A percentile compares a stretch with the other conserved stretches of the same genome.
Conservation (phyloP, 140 eudicot species). For the Anethum foeniculum region DNA sequence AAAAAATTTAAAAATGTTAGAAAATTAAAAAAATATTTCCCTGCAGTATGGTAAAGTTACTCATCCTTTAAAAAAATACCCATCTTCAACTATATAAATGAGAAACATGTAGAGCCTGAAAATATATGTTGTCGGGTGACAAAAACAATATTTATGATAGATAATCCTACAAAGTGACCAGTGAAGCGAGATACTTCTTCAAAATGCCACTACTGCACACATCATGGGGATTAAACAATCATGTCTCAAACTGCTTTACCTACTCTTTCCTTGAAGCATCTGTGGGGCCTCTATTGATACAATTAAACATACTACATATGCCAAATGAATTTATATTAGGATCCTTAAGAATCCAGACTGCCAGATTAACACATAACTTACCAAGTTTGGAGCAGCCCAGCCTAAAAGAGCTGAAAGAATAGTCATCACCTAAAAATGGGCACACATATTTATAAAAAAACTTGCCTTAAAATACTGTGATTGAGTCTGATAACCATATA, state of each 20-base stretch:
- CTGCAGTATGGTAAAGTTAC: background rate
- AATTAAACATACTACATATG: background rate
- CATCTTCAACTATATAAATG: background rate
- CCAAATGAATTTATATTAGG: background rate
- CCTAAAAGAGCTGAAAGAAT: conserved; percentile 84
- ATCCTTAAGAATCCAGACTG: background rate
- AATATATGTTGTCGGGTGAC: background rate
- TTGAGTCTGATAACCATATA: background rate
- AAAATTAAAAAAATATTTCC: background rate
- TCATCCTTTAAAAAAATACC: background rate
- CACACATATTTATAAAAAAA: background rate
- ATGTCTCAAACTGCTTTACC: background rate
- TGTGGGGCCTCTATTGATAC: background rate
- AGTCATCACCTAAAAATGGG: conserved; percentile 68
- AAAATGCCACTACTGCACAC: background rate
- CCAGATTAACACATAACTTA: conserved; percentile 21
- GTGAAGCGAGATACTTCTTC: background rate
- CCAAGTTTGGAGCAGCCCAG: conserved; percentile 99
- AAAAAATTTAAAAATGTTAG: background rate
- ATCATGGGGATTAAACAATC: background rate
- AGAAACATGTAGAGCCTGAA: background rate
- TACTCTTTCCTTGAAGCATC: background rate
- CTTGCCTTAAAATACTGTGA: background rate
- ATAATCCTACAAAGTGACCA: background rate
- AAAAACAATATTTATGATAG: background rate